Percentiles rank a stretch among this genome's conserved stretches.
These are phyloP conservation scores for Tricholoma terreum DNA, from an alignment of 768 basidiomycete genomes.

Conservation along the genomic window DNA sequence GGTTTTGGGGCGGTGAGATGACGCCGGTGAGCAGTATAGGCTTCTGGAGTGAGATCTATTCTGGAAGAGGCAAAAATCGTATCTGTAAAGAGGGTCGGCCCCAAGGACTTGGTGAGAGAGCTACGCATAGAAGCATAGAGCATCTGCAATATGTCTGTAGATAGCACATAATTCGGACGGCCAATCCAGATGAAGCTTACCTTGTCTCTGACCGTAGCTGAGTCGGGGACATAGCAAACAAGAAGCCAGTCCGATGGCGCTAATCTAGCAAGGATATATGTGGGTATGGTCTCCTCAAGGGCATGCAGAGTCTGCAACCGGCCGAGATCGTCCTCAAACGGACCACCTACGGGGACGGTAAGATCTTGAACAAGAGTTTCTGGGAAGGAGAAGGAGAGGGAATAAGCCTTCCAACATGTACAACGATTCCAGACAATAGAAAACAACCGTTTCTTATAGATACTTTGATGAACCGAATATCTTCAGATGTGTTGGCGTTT, in stretches of 20 bases:
- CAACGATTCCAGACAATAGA: slow-evolving; percentile 6
- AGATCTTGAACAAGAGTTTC: slow-evolving; percentile 67
- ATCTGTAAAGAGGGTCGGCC: slow-evolving; percentile 69
- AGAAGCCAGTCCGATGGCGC: slow-evolving; percentile 69
- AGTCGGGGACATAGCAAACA: slow-evolving; percentile 80
- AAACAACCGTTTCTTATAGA: slow-evolving; percentile 68
- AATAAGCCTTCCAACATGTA: neutral
- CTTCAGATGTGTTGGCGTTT: slow-evolving; percentile 46
- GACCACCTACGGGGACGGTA: slow-evolving; percentile 44
- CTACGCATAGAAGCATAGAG: slow-evolving; percentile 80
- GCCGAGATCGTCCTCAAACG: slow-evolving; percentile 60
- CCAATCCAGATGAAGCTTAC: slow-evolving; percentile 30
- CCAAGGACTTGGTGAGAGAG: slow-evolving; percentile 68
- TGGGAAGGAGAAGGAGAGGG: slow-evolving; percentile 28
- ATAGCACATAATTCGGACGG: neutral
- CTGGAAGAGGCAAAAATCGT: slow-evolving; percentile 78
- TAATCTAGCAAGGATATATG: slow-evolving; percentile 71
- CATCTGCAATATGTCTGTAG: slow-evolving; percentile 51
- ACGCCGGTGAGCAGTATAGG: slow-evolving; percentile 70
- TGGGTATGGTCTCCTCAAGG: slow-evolving; percentile 59
- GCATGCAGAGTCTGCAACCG: slow-evolving; percentile 48
- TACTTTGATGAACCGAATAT: slow-evolving; percentile 73
- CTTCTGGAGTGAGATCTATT: slow-evolving; percentile 59
- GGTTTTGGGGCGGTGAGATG: slow-evolving; percentile 79
- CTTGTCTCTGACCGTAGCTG: slow-evolving; percentile 80